Percentiles rank a stretch among this genome's conserved stretches.
These are phyloP conservation scores for Saxophila tyrrhenica DNA, from an alignment of 495 filamentous ascomycete genomes.

Conservation along the genomic window DNA sequence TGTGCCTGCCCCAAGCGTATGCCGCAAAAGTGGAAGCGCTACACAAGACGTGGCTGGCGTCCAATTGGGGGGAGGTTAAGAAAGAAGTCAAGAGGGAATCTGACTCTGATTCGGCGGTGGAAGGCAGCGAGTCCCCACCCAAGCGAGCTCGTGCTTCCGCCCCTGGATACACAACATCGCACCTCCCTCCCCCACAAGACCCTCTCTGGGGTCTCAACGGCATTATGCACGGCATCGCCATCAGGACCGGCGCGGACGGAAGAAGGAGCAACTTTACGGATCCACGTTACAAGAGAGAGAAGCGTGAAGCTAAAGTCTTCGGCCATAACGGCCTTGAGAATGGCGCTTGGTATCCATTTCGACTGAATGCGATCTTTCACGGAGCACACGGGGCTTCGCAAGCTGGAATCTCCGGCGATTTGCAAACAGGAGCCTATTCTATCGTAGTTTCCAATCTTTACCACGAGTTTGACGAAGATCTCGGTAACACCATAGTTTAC, in stretches of 20 bases:
- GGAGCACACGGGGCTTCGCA: constrained; percentile 1
- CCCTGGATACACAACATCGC: not conserved
- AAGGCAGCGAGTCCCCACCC: not conserved
- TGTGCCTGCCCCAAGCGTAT: not conserved
- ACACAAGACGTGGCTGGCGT: not conserved
- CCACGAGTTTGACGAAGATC: constrained; percentile 1
- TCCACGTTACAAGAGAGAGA: not conserved
- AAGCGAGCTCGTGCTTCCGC: not conserved
- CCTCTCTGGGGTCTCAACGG: constrained; percentile 3
- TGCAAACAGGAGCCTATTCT: constrained; percentile 1
- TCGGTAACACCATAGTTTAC: not conserved
- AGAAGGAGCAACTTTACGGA: not conserved
- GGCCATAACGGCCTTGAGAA: constrained; percentile 3
- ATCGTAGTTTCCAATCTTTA: constrained; percentile 4
- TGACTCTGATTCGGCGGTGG: not conserved
- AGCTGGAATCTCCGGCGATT: constrained; percentile 1
- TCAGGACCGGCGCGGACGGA: not conserved
- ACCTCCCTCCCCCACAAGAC: not conserved
- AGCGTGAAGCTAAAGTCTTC: constrained; percentile 1
- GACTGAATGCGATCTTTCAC: not conserved
- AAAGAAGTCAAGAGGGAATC: not conserved
- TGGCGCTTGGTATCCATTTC: not conserved
- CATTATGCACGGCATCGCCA: constrained; percentile 5
- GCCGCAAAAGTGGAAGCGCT: not conserved
- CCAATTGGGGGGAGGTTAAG: not conserved